Evolutionary conservation across 345 rosid species (phyloP), one percentile per base, ranked within the genome.

Genomic region (Hibiscus syriacus): DNA sequence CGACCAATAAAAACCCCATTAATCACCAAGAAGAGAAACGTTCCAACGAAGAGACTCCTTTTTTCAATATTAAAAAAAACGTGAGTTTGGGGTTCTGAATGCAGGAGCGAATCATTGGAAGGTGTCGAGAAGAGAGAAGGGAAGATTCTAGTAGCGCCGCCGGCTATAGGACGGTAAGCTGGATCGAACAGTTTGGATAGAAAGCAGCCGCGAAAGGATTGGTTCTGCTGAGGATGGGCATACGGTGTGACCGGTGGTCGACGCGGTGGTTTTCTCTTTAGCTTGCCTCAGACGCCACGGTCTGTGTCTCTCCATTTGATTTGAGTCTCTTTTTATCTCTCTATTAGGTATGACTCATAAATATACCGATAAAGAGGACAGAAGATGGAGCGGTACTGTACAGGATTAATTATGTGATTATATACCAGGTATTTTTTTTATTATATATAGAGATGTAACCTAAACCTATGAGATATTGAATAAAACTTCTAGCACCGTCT

Each of bases 141-240:
- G 30, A 92, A 76, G 19, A 92, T 54, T 32, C 70, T 78, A 48
- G 81, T 81, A 70, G 92, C 93, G 41, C 96, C 92, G 70, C 84
- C 81, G 41, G 86, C 66, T 10, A 92, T 74, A 22, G 87, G 77
- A 65, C 88, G 90, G 76, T 59, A 78, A 70, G 96, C 98, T 26
- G 98, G 98, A 76, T 89, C 85, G 57, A 92, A 84, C 11, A 87
- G 74, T 84, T 74, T 89, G 56, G 90, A 87, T 62, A 87, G 76
- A 87, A 93, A 86, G 11, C 86, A 79, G 64, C 85, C 56, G 32
- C 82, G 80, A 64, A 71, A 80, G 22, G 72, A 19, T 50, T 75
- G 80, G 64, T 66, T 78, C 52, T 78, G 81, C 25, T 72, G 82
- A 34, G 88, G 68, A 57, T 86, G 86, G 19, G 96, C 89, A 14